Conservation (phyloP, 306 rosid species). For the Fragaria nilgerrensis region DNA sequence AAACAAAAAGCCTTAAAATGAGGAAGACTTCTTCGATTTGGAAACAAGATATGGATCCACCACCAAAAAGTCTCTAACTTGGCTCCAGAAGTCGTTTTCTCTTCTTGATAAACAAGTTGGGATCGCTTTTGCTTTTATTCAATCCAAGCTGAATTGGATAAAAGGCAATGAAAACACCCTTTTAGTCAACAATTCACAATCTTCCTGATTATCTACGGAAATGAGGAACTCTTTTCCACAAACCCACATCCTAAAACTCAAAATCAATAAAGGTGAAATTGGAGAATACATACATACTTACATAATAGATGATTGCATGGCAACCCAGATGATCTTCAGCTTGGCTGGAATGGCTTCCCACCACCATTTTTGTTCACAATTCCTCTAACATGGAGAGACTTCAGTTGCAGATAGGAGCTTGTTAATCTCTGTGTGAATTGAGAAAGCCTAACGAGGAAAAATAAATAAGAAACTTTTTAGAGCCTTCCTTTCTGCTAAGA, state of each 20-base stretch:
- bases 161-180: neutral
- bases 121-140: constrained; percentile 12
- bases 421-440: neutral
- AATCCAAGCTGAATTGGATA: constrained; percentile 15
- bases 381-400: neutral
- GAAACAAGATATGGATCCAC: constrained; percentile 19
- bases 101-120: constrained; percentile 4
- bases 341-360: constrained; percentile 13
- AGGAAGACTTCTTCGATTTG: constrained; percentile 12
- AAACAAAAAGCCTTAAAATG: constrained; percentile 2
- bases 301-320: neutral
- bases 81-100: constrained; percentile 11
- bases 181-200: constrained; percentile 2
- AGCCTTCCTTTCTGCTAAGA: neutral
- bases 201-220: neutral
- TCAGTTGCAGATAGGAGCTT: neutral
- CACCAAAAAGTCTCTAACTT: constrained; percentile 14
- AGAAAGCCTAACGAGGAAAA: neutral
- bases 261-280: neutral
- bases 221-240: neutral
- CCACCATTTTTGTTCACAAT: constrained; percentile 11
- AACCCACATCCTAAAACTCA: neutral
- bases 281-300: neutral
- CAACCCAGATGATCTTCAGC: constrained; percentile 2
- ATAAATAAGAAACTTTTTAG: neutral